Evolutionary conservation across 305 asterid species (phyloP).

Genomic region (Lippia alba): DNA sequence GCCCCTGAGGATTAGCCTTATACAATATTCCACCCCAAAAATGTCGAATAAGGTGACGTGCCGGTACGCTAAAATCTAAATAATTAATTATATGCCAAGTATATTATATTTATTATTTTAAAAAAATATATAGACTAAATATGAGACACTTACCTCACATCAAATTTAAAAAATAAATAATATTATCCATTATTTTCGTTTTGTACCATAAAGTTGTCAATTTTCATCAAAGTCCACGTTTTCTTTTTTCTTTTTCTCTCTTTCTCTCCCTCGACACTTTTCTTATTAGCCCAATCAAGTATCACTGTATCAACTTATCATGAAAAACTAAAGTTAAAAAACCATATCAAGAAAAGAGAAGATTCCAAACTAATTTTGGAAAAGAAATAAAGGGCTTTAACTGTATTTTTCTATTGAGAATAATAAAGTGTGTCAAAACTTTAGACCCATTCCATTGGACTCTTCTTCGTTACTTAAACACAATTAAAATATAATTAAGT

Average conservation of each 20-base stretch:
- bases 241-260: neutral
- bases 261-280: neutral
- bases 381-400: slow-evolving; percentile 13
- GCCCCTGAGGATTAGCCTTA: slow-evolving; percentile 38
- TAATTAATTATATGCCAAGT: no score
- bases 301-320: neutral
- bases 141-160: no score
- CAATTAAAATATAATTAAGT: no score
- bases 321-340: neutral
- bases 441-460: neutral
- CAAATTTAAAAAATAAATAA: neutral
- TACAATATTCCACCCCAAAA: slow-evolving; percentile 23
- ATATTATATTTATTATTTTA: no score
- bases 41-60: no score
- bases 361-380: slow-evolving; percentile 23
- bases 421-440: slow-evolving; percentile 1
- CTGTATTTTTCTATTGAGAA: neutral
- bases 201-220: slow-evolving; percentile 1
- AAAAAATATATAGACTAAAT: no score
- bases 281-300: neutral
- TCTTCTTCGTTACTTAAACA: no score
- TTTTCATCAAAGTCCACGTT: slow-evolving; percentile 3
- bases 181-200: no score
- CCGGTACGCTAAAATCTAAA: no score
- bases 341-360: slow-evolving; percentile 14